Conservation (phyloP, 108 stramenopile species). For the Epipyxis sp. region DNA sequence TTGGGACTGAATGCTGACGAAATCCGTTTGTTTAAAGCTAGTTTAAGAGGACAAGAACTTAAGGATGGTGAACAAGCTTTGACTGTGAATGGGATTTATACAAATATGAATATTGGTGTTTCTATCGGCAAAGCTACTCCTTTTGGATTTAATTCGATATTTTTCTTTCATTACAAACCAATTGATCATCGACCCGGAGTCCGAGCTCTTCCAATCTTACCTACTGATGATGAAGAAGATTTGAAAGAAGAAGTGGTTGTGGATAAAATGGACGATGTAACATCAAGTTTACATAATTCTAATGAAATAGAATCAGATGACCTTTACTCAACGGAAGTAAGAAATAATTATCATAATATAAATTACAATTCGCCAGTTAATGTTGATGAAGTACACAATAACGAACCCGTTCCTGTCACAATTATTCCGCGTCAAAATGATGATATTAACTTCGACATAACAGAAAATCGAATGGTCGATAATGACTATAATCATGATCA, state of each 20-base stretch:
- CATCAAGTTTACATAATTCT: no score
- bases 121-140: not conserved
- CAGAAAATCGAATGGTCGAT: no score
- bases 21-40: not conserved
- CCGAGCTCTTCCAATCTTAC: not conserved
- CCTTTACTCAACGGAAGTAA: no score
- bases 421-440: no score
- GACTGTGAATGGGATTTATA: not conserved
- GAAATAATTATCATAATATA: no score
- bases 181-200: not conserved
- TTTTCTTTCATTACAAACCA: not conserved
- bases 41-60: not conserved
- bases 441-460: no score
- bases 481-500: no score
- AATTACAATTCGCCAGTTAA: no score
- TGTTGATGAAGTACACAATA: no score
- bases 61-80: not conserved
- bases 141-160: not conserved
- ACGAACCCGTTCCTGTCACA: no score
- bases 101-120: not conserved
- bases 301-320: no score
- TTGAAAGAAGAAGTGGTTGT: not conserved
- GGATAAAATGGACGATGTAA: not conserved
- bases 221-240: not conserved
- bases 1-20: not conserved